Percentiles rank a stretch among this genome's conserved stretches.
Evolutionary conservation across 1,284 basidiomycete species (phyloP).

Genomic region (Cutaneotrichosporon daszewskae): DNA sequence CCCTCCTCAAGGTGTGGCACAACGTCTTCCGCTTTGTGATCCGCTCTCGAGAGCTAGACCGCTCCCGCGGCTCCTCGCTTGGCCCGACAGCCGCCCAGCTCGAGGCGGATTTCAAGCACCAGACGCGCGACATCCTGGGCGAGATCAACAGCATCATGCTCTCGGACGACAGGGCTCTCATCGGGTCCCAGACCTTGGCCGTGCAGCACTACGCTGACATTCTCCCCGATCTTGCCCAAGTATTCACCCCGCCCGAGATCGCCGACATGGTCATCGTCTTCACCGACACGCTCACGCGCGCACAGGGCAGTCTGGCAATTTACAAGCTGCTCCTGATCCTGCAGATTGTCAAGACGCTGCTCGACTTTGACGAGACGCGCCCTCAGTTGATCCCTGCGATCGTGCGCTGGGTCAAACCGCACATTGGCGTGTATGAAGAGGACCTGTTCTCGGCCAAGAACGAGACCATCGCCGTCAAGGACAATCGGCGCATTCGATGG

Average conservation of each 20-base stretch:
- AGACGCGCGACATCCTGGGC: slow-evolving; percentile 65
- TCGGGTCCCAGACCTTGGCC: slow-evolving; percentile 90
- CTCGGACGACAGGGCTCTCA: slow-evolving; percentile 67
- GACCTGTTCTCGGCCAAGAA: slow-evolving; percentile 16
- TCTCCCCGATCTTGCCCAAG: slow-evolving; percentile 75
- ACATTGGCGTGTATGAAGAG: slow-evolving; percentile 80
- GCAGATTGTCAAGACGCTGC: slow-evolving; percentile 83
- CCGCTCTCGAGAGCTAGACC: slow-evolving; percentile 79
- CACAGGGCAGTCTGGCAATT: slow-evolving; percentile 78
- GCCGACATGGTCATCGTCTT: slow-evolving; percentile 78
- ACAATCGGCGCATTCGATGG: slow-evolving; percentile 78
- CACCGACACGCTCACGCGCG: slow-evolving; percentile 71
- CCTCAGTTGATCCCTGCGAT: slow-evolving; percentile 79
- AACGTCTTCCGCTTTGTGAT: slow-evolving; percentile 93
- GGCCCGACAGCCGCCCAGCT: slow-evolving; percentile 79
- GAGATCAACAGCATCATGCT: slow-evolving; percentile 89
- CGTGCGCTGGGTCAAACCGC: slow-evolving; percentile 88
- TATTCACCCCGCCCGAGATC: slow-evolving; percentile 72
- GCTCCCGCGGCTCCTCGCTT: slow-evolving; percentile 68
- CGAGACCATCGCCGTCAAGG: slow-evolving; percentile 49
- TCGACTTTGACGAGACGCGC: slow-evolving; percentile 74
- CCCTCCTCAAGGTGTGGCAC: slow-evolving; percentile 90
- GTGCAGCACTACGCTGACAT: slow-evolving; percentile 92
- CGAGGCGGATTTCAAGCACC: slow-evolving; percentile 76
- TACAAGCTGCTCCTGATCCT: slow-evolving; percentile 93